Evolutionary conservation across 495 filamentous ascomycete species (phyloP).

Genomic region (Chaetomium tenue): DNA sequence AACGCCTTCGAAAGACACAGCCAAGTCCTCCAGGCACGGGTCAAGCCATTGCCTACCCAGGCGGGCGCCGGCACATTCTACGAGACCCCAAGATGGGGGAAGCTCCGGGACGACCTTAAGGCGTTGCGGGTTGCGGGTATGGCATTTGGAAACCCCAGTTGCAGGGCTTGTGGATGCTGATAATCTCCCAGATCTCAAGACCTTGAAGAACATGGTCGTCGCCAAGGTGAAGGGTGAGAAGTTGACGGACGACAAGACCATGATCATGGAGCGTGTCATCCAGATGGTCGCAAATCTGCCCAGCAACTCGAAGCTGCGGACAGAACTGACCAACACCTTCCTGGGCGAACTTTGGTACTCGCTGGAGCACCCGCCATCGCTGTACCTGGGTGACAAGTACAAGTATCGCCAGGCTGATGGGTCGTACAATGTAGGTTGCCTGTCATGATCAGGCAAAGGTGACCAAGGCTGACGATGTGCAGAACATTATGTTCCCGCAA

Average conservation of each 20-base stretch:
- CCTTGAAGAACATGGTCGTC: conserved; percentile 37
- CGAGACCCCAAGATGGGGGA: conserved; percentile 41
- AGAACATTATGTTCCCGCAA: conserved; percentile 47
- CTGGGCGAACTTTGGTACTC: conserved; percentile 68
- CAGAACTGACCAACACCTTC: conserved; percentile 67
- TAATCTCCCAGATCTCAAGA: conserved; percentile 39
- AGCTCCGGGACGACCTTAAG: conserved; percentile 63
- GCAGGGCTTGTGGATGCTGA: neutral
- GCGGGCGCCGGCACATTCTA: conserved; percentile 59
- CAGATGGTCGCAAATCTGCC: conserved; percentile 69
- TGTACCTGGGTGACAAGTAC: conserved; percentile 63
- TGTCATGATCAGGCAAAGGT: neutral
- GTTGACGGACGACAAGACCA: conserved; percentile 70
- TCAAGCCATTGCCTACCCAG: conserved; percentile 64
- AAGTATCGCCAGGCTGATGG: conserved; percentile 71
- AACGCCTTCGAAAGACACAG: conserved; percentile 59
- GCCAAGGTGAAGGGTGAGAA: conserved; percentile 51
- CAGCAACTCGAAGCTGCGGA: conserved; percentile 57
- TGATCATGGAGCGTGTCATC: conserved; percentile 75
- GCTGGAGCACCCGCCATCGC: conserved; percentile 53
- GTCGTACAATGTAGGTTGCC: conserved; percentile 51
- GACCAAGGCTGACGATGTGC: neutral
- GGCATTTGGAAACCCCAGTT: neutral
- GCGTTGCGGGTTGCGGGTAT: conserved; percentile 47
- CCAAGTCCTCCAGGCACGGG: conserved; percentile 63